Percentiles rank a stretch among this genome's conserved stretches.
Conservation (phyloP, 768 basidiomycete species). For the Crucibulum laeve region DNA sequence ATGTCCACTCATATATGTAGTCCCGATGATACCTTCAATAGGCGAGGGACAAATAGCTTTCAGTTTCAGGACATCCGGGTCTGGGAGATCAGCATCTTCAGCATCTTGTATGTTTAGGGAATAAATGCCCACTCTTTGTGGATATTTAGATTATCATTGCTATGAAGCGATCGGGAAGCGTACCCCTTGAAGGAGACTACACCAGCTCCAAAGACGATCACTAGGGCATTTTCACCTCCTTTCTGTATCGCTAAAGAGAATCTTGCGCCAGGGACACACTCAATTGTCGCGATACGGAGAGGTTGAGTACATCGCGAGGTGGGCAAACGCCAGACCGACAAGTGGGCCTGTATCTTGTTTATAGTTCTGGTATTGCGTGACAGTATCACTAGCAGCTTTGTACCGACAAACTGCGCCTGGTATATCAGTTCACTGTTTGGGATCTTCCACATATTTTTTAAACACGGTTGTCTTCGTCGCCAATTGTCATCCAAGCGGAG, state of each 20-base stretch:
- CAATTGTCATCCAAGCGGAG: slow-evolving; percentile 50
- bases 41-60: no score
- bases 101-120: no score
- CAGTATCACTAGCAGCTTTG: slow-evolving; percentile 43
- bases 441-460: slow-evolving; percentile 33
- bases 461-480: slow-evolving; percentile 28
- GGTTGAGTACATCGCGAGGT: slow-evolving; percentile 5
- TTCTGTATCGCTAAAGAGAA: slow-evolving; percentile 18
- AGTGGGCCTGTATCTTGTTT: slow-evolving; percentile 18
- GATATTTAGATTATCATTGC: no score
- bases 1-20: slow-evolving; percentile 3
- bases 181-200: no score
- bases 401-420: slow-evolving; percentile 44
- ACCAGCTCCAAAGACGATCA: no score
- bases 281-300: slow-evolving; percentile 20
- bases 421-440: slow-evolving; percentile 33
- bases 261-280: slow-evolving; percentile 22
- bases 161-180: no score
- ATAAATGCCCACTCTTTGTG: no score
- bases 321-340: slow-evolving; percentile 40
- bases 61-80: no score
- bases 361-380: slow-evolving; percentile 18
- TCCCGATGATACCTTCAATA: no score
- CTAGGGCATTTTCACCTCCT: no score
- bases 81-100: no score